Conservation (phyloP, 192 early-diverging fungal genomes). For the Mortierella hygrophila region DNA sequence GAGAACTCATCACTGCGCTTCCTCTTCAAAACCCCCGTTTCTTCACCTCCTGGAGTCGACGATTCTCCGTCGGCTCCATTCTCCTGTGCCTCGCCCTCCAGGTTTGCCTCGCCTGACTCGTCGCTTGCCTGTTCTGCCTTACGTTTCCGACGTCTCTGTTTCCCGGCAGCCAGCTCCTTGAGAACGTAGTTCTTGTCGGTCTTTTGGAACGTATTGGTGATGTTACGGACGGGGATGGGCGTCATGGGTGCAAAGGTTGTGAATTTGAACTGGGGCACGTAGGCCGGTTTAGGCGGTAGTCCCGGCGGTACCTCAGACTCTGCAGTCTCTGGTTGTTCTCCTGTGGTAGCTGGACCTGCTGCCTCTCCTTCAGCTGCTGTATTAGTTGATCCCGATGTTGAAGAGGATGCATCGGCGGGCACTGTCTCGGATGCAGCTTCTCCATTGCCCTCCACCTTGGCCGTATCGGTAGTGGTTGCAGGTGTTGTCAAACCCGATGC, state of each 20-base stretch:
- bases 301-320: not conserved
- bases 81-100: not conserved
- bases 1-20: constrained; percentile 62
- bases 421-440: not conserved
- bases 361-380: not conserved
- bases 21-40: constrained; percentile 33
- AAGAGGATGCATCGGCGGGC: not conserved
- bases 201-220: constrained; percentile 61
- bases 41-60: not conserved
- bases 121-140: constrained; percentile 36
- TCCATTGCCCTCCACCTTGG: not conserved
- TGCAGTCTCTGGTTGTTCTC: not conserved
- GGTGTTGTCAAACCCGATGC: not conserved
- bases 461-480: not conserved
- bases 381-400: not conserved
- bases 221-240: constrained; percentile 62
- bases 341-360: not conserved
- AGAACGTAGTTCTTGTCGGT: constrained; percentile 62
- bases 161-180: constrained; percentile 35
- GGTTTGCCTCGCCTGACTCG: constrained; percentile 28
- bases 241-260: constrained; percentile 65
- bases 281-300: constrained; percentile 7
- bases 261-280: constrained; percentile 62
- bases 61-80: not conserved
- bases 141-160: constrained; percentile 27